Base-by-base conservation (phyloP, 2,329 filamentous ascomycete species). In the Alternaria novae-zelandiae region DNA sequence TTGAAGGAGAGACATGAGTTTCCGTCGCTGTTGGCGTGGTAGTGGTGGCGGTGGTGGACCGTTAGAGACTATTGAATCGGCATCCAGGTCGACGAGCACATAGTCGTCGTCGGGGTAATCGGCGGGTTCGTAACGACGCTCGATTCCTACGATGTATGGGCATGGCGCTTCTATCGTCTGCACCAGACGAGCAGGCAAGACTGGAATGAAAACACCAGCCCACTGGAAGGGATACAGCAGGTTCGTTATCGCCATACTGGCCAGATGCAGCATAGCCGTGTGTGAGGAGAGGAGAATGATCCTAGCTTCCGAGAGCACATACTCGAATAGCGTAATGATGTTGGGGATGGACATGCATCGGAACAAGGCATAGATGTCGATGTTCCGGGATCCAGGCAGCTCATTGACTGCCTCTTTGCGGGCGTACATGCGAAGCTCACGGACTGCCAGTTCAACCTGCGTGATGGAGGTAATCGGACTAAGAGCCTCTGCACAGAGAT, bases 251-350 rank as follows among this genome's bases (percentile, higher is more conserved):
- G 95, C 94, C 78, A 94, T 90, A 73, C 92, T 96, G 36, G 94
- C 95, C 47, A 98, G 87, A 75, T 98, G 94, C 61, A 99, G 86
- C 96, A 99, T 98, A 54, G 94, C 91, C 2, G 95, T 96, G 78
- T 99, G 94, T 2, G 94, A 97, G 9, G 96, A 98, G 20, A 98
- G 85, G 69, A 99, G 90, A 76, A 99, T 97, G 80, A 99, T 97
- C 62, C 95, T 91, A 47, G 94, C 96, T 82, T 99, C 96, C 1
- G 93, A 88, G 78, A 99, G 86, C 69, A 93, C 92, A 79, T 95
- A 97, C 83, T 99, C 96, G 76, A 97, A 94, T 21, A 99, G 85
- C 20, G 93, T 90, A 65, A 99, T 88, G 63, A 99, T 92, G 79
- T 99, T 98, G 57, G 94, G 92, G 58, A 97, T 89, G 3, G 94